Conservation (phyloP, 805 yeast species). For the Citeromyces matritensis region DNA sequence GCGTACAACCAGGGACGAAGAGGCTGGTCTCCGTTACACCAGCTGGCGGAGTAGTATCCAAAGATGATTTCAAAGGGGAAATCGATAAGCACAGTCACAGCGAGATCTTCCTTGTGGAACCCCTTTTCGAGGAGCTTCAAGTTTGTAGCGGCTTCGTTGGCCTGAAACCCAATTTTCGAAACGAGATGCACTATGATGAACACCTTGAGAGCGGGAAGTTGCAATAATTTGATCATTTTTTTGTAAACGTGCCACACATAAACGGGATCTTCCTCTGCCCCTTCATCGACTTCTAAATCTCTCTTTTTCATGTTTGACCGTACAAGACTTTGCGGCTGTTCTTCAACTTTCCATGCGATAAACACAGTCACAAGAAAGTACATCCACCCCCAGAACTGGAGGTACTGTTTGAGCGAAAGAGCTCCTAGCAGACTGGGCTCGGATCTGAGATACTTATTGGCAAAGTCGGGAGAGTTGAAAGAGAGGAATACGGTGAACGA, state of each 20-base stretch:
- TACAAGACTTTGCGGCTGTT: constrained; percentile 43
- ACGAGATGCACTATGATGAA: constrained; percentile 63
- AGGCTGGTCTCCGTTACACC: constrained; percentile 74
- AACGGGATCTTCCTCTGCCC: constrained; percentile 7
- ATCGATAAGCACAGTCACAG: constrained; percentile 83
- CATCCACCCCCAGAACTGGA: constrained; percentile 62
- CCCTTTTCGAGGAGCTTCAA: constrained; percentile 85
- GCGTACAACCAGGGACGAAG: constrained; percentile 85
- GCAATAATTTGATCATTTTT: constrained; percentile 57
- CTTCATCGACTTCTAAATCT: constrained; percentile 12
- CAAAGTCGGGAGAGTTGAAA: constrained; percentile 82
- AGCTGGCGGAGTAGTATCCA: constrained; percentile 90
- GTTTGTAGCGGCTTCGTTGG: constrained; percentile 91
- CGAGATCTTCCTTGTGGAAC: constrained; percentile 82
- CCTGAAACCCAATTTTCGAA: constrained; percentile 87
- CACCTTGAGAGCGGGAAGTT: constrained; percentile 54
- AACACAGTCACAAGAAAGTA: constrained; percentile 54
- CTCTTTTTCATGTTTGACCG: constrained; percentile 2
- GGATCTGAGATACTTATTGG: constrained; percentile 65
- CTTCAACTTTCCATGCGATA: constrained; percentile 47
- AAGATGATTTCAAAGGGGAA: constrained; percentile 92
- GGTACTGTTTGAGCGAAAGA: constrained; percentile 58
- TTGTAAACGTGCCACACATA: constrained; percentile 20
- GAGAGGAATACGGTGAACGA: constrained; percentile 88
- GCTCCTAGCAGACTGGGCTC: constrained; percentile 51